A percentile compares a stretch with the other conserved stretches of the same genome.
Evolutionary conservation across 495 filamentous ascomycete species (phyloP).

Genomic region (Neurospora sp.): DNA sequence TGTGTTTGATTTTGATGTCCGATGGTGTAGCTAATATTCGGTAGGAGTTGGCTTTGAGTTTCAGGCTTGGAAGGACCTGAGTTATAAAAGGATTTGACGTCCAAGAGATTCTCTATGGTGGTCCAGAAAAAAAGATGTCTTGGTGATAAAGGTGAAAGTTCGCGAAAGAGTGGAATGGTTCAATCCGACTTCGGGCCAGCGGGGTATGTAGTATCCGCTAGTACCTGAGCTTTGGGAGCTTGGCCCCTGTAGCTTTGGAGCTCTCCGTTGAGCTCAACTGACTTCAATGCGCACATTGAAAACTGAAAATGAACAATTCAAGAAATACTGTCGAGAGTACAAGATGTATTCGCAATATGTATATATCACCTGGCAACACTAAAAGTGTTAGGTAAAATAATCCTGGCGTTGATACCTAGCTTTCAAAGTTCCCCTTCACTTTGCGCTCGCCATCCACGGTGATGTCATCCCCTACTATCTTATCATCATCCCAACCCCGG

Average conservation of each 20-base stretch:
- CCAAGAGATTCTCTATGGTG: no score
- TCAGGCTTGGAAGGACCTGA: no score
- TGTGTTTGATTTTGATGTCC: no score
- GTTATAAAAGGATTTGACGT: no score
- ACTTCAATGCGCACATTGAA: not conserved
- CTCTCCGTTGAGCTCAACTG: not conserved
- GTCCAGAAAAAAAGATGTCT: no score
- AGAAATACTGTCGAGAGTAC: no score
- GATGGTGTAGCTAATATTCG: no score
- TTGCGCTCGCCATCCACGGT: not conserved
- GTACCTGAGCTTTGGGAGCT: not conserved
- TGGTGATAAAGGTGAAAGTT: not conserved
- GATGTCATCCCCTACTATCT: constrained; percentile 7
- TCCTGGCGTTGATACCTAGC: not conserved
- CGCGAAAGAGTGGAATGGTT: not conserved
- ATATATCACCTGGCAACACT: no score
- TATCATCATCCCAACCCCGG: not conserved
- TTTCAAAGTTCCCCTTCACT: not conserved
- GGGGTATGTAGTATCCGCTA: not conserved
- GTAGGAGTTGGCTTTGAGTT: no score
- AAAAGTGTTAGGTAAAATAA: no score
- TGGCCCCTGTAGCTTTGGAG: not conserved
- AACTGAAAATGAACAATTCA: no score
- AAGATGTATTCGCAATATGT: no score
- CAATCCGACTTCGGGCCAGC: not conserved